A percentile compares a stretch with the other conserved stretches of the same genome.
Conservation (phyloP, 1,284 basidiomycete species). For the Boletus sp. region DNA sequence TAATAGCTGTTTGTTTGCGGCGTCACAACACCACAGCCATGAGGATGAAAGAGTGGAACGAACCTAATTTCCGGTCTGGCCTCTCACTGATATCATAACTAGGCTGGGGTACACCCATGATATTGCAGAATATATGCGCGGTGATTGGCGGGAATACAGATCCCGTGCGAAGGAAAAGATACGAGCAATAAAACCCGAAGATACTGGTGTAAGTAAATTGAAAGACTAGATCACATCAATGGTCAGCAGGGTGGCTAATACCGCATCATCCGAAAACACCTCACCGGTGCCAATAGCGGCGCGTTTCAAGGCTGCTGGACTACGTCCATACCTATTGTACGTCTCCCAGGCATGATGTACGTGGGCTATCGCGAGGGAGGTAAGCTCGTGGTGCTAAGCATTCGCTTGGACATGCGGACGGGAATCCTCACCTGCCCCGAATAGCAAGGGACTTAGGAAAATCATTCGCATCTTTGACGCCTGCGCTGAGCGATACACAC, state of each 20-base stretch:
- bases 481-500: constrained; percentile 69
- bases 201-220: constrained; percentile 88
- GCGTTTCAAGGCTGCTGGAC: constrained; percentile 52
- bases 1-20: constrained; percentile 38
- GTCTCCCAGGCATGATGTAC: constrained; percentile 87
- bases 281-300: constrained; percentile 60
- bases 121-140: constrained; percentile 89
- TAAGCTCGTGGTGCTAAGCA: constrained; percentile 10
- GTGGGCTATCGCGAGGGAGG: constrained; percentile 58
- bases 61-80: constrained; percentile 38
- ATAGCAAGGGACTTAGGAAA: constrained; percentile 80
- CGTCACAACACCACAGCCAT: constrained; percentile 9
- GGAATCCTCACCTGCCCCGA: constrained; percentile 70
- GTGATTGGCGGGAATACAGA: constrained; percentile 59
- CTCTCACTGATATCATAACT: constrained; percentile 34
- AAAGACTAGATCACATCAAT: constrained; percentile 51
- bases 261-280: constrained; percentile 28
- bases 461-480: constrained; percentile 58
- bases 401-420: not conserved
- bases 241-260: constrained; percentile 9
- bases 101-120: constrained; percentile 82
- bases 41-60: constrained; percentile 14
- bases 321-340: constrained; percentile 70
- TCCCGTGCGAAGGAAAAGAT: constrained; percentile 80
- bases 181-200: constrained; percentile 89